Evolutionary conservation across 2,329 filamentous ascomycete genomes (phyloP), one percentile per base, ranked within the genome.

Genomic region (Pyricularia sp.): DNA sequence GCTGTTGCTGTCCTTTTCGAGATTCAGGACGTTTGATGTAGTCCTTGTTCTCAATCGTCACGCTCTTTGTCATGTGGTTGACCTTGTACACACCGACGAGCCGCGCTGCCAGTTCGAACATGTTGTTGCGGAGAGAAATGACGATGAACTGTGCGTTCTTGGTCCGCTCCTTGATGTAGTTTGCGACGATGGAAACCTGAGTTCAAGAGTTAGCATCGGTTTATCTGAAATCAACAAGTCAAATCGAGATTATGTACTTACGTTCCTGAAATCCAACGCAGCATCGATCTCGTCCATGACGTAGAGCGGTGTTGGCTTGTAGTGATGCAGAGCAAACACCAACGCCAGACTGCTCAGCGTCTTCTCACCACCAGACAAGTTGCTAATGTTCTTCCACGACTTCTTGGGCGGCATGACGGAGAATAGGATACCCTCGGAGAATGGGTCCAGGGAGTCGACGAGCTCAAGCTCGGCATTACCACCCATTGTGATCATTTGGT

Each of bases 231-330:
- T 1, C 9, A 57, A 31, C 66, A 31, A 62, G 40, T 7, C 12
- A 19, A 26, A 22, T 28, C 16, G 13, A 6, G 31, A 64, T 57
- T 55, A 40, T 62, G 12, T 60, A 86, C 90, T 88, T 73, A 96
- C 94, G 74, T 99, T 99, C 78, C 93, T 83, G 82, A 99, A 99
- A 79, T 99, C 94, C 78, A 99, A 78, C 33, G 94, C 94, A 26
- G 94, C 94, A 77, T 99, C 94, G 75, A 99, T 99, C 79, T 99
- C 94, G 78, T 99, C 94, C 94, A 99, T 99, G 71, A 99, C 94
- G 75, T 99, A 99, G 68, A 99, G 77, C 64, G 94, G 94, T 67
- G 94, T 99, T 10, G 94, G 94, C 79, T 96, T 96, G 77, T 97
- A 99, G 74, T 97, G 93, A 76, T 99, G 94, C 71, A 99, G 78